Base-by-base conservation (phyloP, 352 stramenopile genomes). In the Globisporangium solare region DNA sequence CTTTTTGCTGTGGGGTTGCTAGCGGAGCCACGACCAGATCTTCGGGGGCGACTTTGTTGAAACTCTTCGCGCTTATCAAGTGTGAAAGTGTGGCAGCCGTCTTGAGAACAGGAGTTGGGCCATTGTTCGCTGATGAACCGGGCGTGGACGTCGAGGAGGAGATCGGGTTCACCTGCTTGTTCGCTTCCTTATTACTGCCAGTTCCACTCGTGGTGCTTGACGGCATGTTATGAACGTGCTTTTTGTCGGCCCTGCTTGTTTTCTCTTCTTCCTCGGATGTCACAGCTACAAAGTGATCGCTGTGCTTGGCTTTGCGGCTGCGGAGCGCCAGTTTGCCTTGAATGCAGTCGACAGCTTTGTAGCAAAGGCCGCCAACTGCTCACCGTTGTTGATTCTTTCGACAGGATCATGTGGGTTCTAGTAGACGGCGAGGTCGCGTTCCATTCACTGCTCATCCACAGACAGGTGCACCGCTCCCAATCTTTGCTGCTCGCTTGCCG, bases 21-120 rank as follows among this genome's bases (percentile, higher is more conserved):
- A 64, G 60, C 7, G 66, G 57, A 0, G 76, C 59, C 0, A 66
- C 45, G 0, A 63, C 61, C 10, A 86, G 63, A 31, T 86, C 69
- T 49, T 90, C 79, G 0, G 79, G 79, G 0, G 72, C 77, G 3
- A 90, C 77, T 71, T 90, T 90, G 54, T 76, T 87, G 49, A 81
- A 68, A 41, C 71, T 77, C 51, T 74, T 83, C 20, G 67, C 63
- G 47, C 68, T 74, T 35, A 68, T 48, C 12, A 83, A 66, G 61
- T 79, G 67, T 1, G 60, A 64, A 32, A 82, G 56, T 3, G 71
- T 79, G 53, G 62, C 64, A 1, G 63, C 40, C 0, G 68, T 49
- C 35, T 76, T 77, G 32, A 80, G 61, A 21, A 64, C 51, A 0
- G 63, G 59, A 37, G 74, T 58, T 8, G 70, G 73, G 2, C 70